phyloP scores from a whole-genome alignment of 1,284 basidiomycete genomes.

The Meripilus lineatus region DNA sequence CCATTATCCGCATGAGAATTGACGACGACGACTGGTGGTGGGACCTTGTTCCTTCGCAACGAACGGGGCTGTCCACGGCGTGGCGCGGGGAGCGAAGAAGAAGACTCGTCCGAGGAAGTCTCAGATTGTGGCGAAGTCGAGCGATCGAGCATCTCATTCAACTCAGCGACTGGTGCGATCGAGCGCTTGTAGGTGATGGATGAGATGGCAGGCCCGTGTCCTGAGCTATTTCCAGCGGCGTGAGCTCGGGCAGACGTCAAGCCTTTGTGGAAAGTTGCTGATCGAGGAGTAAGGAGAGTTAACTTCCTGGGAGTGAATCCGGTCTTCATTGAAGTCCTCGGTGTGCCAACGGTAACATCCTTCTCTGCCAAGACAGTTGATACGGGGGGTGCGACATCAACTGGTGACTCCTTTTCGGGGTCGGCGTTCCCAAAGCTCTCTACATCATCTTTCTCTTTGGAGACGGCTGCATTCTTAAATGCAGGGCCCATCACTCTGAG shows the following conservation, averaged over 20 bases:
- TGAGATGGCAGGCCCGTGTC: constrained; percentile 16
- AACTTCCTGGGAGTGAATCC: too few relatives aligned
- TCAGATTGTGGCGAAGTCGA: constrained; percentile 5
- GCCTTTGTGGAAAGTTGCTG: constrained; percentile 10
- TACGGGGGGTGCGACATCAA: constrained; percentile 17
- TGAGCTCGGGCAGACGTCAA: neutral
- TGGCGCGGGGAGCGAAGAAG: constrained; percentile 17
- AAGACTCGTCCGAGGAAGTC: neutral
- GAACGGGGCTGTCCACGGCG: constrained; percentile 22
- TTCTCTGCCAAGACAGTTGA: constrained; percentile 16
- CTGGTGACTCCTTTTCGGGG: constrained; percentile 19
- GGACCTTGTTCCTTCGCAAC: constrained; percentile 11
- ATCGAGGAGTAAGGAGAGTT: constrained; percentile 1
- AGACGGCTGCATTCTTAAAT: constrained; percentile 25
- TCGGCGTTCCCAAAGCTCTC: constrained; percentile 27
- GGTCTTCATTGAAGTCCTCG: constrained; percentile 1
- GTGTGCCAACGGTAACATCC: neutral
- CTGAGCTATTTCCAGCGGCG: neutral
- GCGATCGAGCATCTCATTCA: constrained; percentile 26
- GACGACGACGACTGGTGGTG: constrained; percentile 9
- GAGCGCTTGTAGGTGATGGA: constrained; percentile 24
- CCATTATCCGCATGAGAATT: constrained; percentile 9
- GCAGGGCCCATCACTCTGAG: constrained; percentile 58
- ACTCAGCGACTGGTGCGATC: constrained; percentile 31
- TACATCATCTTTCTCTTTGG: constrained; percentile 16